A percentile compares a stretch with the other conserved stretches of the same genome.
phyloP scores from a whole-genome alignment of 352 stramenopile genomes.

The Phytophthora hibernalis region DNA sequence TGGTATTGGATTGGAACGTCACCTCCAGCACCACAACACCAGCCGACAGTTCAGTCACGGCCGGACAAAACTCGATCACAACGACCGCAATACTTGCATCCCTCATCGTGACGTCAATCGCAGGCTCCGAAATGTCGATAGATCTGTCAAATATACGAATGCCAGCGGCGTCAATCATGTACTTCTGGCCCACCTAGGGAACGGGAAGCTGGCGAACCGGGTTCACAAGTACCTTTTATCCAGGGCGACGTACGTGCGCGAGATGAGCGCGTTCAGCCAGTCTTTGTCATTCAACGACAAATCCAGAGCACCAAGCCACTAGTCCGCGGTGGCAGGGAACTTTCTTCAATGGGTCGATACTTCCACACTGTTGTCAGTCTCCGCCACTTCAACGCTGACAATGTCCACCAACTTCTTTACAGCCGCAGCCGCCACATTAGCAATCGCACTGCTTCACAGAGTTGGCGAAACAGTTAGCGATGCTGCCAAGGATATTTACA shows the following conservation, averaged over 20 bases:
- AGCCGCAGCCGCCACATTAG: neutral
- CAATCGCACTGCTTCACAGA: slow-evolving; percentile 42
- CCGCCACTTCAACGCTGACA: slow-evolving; percentile 35
- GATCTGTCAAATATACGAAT: slow-evolving; percentile 53
- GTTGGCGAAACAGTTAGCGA: slow-evolving; percentile 62
- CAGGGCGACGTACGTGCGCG: slow-evolving; percentile 48
- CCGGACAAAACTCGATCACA: slow-evolving; percentile 65
- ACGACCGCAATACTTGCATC: slow-evolving; percentile 47
- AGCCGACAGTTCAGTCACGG: slow-evolving; percentile 53
- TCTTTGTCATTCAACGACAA: slow-evolving; percentile 45
- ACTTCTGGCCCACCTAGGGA: slow-evolving; percentile 55
- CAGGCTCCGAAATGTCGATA: slow-evolving; percentile 40
- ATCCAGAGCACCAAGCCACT: slow-evolving; percentile 52
- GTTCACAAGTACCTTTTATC: slow-evolving; percentile 74
- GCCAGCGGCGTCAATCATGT: slow-evolving; percentile 44
- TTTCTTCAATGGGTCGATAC: slow-evolving; percentile 29
- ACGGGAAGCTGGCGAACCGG: slow-evolving; percentile 59
- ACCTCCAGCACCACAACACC: slow-evolving; percentile 61
- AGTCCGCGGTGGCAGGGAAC: slow-evolving; percentile 38
- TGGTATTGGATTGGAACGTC: slow-evolving; percentile 64
- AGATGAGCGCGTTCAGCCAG: slow-evolving; percentile 65
- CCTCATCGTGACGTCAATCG: slow-evolving; percentile 58
- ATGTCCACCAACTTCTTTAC: slow-evolving; percentile 24
- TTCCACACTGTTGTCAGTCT: slow-evolving; percentile 32
- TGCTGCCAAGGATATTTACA: slow-evolving; percentile 74